Evolutionary conservation across 495 filamentous ascomycete species (phyloP), one percentile per base, ranked within the genome.

Genomic region (Annulohypoxylon bovei): DNA sequence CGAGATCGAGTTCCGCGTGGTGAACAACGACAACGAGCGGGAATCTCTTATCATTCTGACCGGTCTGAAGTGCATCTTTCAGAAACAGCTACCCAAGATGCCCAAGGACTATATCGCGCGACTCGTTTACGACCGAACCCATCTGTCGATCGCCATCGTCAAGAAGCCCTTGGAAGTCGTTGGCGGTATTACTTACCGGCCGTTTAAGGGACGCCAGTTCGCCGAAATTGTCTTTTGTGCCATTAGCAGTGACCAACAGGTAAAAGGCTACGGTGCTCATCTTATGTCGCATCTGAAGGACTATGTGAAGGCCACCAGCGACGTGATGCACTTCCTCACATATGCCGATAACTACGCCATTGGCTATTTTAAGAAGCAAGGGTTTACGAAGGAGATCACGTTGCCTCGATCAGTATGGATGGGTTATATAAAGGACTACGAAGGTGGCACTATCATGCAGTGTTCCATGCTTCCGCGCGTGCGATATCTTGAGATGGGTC

Each of bases 391-490:
- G 77, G 94, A 99, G 68, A 98, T 99, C 71, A 97, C 93, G 0
- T 88, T 99, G 1, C 92, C 94, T 46, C 91, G 88, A 75, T 87
- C 90, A 6, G 89, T 92, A 16, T 99, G 95, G 95, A 99, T 98
- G 96, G 95, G 95, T 28, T 99, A 98, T 76, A 99, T 99, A 79
- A 99, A 99, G 80, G 95, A 99, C 79, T 99, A 99, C 79, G 95
- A 99, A 81, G 95, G 95, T 28, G 95, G 95, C 44, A 99, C 95
- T 0, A 97, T 99, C 70, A 99, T 99, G 95, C 95, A 99, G 80
- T 99, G 95, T 78, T 91, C 91, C 49, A 98, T 99, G 95, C 86
- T 99, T 27, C 95, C 95, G 2, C 90, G 89, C 65, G 94, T 98
- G 59, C 92, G 96, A 57, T 99, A 98, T 79, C 88, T 99, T 1